These are phyloP conservation scores for Tulasnella sp. DNA, from an alignment of 768 basidiomycete species.

Conservation along the genomic window DNA sequence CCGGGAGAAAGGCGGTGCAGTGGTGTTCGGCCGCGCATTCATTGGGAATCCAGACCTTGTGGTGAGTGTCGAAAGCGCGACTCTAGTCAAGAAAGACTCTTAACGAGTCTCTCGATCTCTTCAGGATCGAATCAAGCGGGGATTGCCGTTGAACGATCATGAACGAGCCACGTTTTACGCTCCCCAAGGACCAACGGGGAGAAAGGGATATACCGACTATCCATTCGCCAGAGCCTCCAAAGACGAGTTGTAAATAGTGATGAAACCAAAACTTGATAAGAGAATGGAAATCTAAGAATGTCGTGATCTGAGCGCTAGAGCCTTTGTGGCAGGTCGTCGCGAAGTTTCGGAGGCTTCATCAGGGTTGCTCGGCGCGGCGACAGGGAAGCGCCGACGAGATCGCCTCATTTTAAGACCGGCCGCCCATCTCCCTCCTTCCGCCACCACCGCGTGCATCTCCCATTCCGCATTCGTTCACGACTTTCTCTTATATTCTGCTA, in stretches of 20 bases:
- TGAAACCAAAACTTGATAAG: too few species aligned
- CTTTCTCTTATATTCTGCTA: background rate
- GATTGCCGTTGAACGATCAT: background rate
- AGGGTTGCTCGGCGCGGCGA: background rate
- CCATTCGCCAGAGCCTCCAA: background rate
- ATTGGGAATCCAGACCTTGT: slow-evolving; percentile 12
- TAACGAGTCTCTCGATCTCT: too few species aligned
- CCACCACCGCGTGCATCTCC: background rate
- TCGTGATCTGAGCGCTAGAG: background rate
- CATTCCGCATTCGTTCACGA: background rate
- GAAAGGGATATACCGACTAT: background rate
- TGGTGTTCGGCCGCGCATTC: slow-evolving; percentile 6
- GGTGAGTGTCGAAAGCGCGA: background rate
- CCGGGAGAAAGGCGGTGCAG: background rate
- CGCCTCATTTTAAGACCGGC: background rate
- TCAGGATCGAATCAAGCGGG: background rate
- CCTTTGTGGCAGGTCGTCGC: background rate
- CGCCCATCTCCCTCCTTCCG: background rate
- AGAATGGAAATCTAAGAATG: too few species aligned
- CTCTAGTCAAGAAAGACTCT: background rate
- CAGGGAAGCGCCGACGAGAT: background rate
- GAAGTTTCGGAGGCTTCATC: background rate
- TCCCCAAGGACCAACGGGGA: background rate
- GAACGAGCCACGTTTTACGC: background rate
- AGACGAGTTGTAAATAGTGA: background rate